These are phyloP conservation scores for Brassica juncea DNA, from an alignment of 345 rosid species.

Conservation along the genomic window DNA sequence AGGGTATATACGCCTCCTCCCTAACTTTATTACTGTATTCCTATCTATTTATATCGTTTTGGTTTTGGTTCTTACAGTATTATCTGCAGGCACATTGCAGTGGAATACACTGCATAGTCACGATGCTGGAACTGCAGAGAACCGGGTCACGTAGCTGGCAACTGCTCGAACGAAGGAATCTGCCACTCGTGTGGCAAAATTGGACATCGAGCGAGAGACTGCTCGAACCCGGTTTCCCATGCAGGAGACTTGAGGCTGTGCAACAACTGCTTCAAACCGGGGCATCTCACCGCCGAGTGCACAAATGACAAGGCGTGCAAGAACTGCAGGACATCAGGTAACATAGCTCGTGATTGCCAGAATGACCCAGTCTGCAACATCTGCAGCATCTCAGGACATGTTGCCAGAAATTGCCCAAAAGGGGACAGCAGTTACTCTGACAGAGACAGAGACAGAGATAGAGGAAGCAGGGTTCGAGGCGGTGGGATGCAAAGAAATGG, in stretches of 20 bases:
- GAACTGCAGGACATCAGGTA: slow-evolving; percentile 92
- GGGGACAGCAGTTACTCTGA: slow-evolving; percentile 48
- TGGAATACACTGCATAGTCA: slow-evolving; percentile 85
- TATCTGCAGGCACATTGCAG: slow-evolving; percentile 80
- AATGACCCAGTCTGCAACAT: slow-evolving; percentile 81
- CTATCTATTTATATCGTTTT: background rate
- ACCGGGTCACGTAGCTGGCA: slow-evolving; percentile 83
- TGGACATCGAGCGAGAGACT: slow-evolving; percentile 90
- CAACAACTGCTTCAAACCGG: slow-evolving; percentile 94
- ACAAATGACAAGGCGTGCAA: slow-evolving; percentile 96
- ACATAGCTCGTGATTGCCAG: slow-evolving; percentile 84
- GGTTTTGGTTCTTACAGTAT: background rate
- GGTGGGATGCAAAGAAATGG: slow-evolving; percentile 65
- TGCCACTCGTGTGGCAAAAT: slow-evolving; percentile 97
- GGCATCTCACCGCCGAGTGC: slow-evolving; percentile 86
- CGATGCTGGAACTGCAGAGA: slow-evolving; percentile 96
- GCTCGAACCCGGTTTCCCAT: slow-evolving; percentile 64
- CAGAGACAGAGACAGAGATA: slow-evolving; percentile 40
- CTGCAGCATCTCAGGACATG: slow-evolving; percentile 80
- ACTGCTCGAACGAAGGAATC: slow-evolving; percentile 90
- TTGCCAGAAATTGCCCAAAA: slow-evolving; percentile 86
- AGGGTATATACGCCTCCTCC: slow-evolving; percentile 54
- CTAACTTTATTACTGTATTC: background rate
- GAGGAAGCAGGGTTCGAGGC: slow-evolving; percentile 44
- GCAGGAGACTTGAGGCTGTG: slow-evolving; percentile 84